Conservation (phyloP, 2,329 filamentous ascomycete species). For the Stagonosporopsis rhizophila region DNA sequence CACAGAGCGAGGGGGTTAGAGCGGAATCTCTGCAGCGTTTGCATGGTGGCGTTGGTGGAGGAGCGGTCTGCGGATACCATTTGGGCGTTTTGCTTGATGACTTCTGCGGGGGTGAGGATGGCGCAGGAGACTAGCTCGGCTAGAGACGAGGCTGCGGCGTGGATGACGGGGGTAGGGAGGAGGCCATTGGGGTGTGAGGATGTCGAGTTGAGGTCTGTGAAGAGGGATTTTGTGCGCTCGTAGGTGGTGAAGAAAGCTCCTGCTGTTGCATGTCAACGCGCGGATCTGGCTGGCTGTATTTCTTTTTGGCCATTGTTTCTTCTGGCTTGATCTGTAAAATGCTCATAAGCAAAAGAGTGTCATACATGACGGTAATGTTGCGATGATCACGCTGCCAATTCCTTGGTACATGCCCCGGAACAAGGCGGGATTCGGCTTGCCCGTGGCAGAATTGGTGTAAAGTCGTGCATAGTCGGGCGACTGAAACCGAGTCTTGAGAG, state of each 20-base stretch:
- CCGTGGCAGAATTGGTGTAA: slow-evolving; percentile 66
- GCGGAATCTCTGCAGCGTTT: slow-evolving; percentile 64
- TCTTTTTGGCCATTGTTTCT: no score
- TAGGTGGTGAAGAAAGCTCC: slow-evolving; percentile 92
- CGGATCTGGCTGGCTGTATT: not conserved
- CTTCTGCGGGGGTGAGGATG: slow-evolving; percentile 86
- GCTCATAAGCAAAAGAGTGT: not conserved
- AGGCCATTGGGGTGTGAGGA: slow-evolving; percentile 43
- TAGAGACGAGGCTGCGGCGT: slow-evolving; percentile 74
- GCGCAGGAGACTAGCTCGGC: slow-evolving; percentile 86
- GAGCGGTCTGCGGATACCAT: slow-evolving; percentile 62
- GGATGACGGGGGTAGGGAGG: slow-evolving; percentile 72
- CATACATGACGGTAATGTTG: slow-evolving; percentile 83
- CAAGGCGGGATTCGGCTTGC: slow-evolving; percentile 62
- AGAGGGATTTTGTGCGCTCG: slow-evolving; percentile 73
- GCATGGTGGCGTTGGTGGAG: slow-evolving; percentile 58
- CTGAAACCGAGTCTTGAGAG: slow-evolving; percentile 85
- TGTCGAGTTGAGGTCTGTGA: slow-evolving; percentile 59
- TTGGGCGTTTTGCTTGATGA: slow-evolving; percentile 93
- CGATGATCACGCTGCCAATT: slow-evolving; percentile 81
- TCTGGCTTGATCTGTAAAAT: no score
- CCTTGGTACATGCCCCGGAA: slow-evolving; percentile 86
- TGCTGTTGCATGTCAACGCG: slow-evolving; percentile 55
- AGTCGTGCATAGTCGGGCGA: slow-evolving; percentile 75
- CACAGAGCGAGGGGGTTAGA: slow-evolving; percentile 63